These are phyloP conservation scores for Bisporella sp. DNA, from an alignment of 2,329 filamentous ascomycete species.

Conservation along the genomic window DNA sequence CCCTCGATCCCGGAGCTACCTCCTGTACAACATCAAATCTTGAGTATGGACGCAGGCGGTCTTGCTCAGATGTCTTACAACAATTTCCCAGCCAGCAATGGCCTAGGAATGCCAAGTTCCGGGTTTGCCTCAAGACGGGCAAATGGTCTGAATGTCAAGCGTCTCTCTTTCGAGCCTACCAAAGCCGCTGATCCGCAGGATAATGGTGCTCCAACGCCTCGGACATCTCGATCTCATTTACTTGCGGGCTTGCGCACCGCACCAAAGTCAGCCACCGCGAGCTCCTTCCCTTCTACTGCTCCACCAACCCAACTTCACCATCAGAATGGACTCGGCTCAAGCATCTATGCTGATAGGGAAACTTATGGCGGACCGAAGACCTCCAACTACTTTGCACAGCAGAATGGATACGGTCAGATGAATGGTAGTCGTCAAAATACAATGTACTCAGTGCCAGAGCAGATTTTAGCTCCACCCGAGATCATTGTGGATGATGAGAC, in stretches of 20 bases:
- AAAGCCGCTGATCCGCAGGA: constrained; percentile 64
- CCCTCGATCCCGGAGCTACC: constrained; percentile 6
- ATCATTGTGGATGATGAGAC: constrained; percentile 65
- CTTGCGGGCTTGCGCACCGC: constrained; percentile 89
- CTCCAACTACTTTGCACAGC: constrained; percentile 18
- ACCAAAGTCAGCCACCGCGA: constrained; percentile 73
- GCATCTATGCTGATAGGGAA: constrained; percentile 28
- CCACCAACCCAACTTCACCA: constrained; percentile 47
- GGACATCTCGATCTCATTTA: constrained; percentile 90
- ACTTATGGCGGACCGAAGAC: constrained; percentile 27
- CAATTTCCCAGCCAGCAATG: constrained; percentile 64
- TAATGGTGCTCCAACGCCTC: constrained; percentile 69
- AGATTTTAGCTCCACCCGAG: constrained; percentile 78
- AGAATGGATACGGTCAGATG: constrained; percentile 34
- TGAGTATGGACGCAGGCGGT: constrained; percentile 87
- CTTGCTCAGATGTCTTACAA: constrained; percentile 98
- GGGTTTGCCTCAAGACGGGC: constrained; percentile 75
- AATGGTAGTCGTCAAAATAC: constrained; percentile 38
- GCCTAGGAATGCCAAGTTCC: constrained; percentile 67
- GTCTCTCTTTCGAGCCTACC: constrained; percentile 68
- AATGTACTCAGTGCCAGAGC: constrained; percentile 68
- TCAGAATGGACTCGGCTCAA: constrained; percentile 20
- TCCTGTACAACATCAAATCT: constrained; percentile 21
- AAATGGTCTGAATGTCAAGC: constrained; percentile 84
- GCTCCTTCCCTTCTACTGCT: constrained; percentile 61